These are phyloP conservation scores for Neonectria faginata DNA, from an alignment of 2,329 filamentous ascomycete species.

Conservation along the genomic window DNA sequence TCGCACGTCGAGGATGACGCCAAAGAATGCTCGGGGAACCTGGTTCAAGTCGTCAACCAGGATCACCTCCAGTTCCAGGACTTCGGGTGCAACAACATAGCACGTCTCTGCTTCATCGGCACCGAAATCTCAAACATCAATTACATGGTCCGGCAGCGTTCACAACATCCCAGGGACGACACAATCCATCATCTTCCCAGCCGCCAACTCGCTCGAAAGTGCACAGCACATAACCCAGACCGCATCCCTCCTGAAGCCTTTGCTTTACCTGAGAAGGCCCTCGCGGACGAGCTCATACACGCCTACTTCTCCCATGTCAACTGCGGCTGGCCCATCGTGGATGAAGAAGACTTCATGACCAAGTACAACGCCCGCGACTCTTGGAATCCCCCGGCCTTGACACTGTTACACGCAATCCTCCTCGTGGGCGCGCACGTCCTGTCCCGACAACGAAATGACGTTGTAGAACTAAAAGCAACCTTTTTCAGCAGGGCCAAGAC, in stretches of 20 bases:
- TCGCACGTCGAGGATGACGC: neutral
- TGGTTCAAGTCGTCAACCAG: slow-evolving; percentile 61
- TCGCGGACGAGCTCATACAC: slow-evolving; percentile 60
- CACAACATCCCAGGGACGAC: slow-evolving; percentile 31
- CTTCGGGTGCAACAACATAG: slow-evolving; percentile 52
- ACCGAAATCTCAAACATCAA: slow-evolving; percentile 66
- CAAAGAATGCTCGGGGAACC: slow-evolving; percentile 7
- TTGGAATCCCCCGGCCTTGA: slow-evolving; percentile 55
- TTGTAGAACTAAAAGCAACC: slow-evolving; percentile 53
- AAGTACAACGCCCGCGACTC: slow-evolving; percentile 58
- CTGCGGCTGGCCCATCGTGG: slow-evolving; percentile 61
- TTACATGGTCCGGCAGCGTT: slow-evolving; percentile 62
- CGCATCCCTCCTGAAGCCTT: slow-evolving; percentile 58
- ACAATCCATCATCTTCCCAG: slow-evolving; percentile 46
- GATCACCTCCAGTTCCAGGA: slow-evolving; percentile 57
- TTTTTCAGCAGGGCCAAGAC: slow-evolving; percentile 65
- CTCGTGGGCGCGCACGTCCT: slow-evolving; percentile 62
- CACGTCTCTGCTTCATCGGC: slow-evolving; percentile 63
- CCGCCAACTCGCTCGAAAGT: slow-evolving; percentile 49
- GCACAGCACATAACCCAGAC: slow-evolving; percentile 33
- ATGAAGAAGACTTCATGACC: slow-evolving; percentile 61
- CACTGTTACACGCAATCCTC: slow-evolving; percentile 62
- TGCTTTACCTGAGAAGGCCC: slow-evolving; percentile 55
- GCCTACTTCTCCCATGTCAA: slow-evolving; percentile 63
- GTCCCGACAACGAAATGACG: slow-evolving; percentile 52